Conservation (phyloP, 805 yeast species). For the Metschnikowia lachancei region DNA sequence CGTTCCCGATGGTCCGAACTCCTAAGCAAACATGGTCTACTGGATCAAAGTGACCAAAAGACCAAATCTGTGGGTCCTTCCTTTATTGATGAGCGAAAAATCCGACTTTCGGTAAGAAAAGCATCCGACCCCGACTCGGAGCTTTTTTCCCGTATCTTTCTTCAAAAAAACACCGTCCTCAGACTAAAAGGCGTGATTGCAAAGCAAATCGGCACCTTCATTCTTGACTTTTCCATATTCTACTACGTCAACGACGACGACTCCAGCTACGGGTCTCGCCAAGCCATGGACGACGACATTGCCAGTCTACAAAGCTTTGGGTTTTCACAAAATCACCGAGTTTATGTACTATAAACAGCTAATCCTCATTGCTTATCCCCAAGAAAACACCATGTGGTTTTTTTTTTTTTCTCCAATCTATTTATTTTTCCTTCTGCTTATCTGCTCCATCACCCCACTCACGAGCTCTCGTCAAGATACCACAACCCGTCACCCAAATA, state of each 20-base stretch:
- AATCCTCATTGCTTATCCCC: background rate
- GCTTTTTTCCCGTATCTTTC: conserved; percentile 20
- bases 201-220: conserved; percentile 16
- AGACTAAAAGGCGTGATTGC: conserved; percentile 36
- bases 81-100: conserved; percentile 3
- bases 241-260: conserved; percentile 26
- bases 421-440: background rate
- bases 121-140: conserved; percentile 2
- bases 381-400: background rate
- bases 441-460: background rate
- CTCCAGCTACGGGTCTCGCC: conserved; percentile 12
- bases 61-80: background rate
- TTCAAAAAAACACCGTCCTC: conserved; percentile 28
- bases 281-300: conserved; percentile 29
- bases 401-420: background rate
- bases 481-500: conserved; percentile 89
- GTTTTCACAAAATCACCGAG: conserved; percentile 22
- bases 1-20: conserved; percentile 44
- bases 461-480: conserved; percentile 47
- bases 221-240: conserved; percentile 26
- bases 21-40: conserved; percentile 31
- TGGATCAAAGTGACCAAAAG: background rate
- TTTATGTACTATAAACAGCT: conserved; percentile 16
- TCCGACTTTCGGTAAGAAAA: conserved; percentile 5
- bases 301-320: conserved; percentile 27